Base-by-base conservation (phyloP, 176 grass and related monocot genomes). In the Alloteropsis semialata region DNA sequence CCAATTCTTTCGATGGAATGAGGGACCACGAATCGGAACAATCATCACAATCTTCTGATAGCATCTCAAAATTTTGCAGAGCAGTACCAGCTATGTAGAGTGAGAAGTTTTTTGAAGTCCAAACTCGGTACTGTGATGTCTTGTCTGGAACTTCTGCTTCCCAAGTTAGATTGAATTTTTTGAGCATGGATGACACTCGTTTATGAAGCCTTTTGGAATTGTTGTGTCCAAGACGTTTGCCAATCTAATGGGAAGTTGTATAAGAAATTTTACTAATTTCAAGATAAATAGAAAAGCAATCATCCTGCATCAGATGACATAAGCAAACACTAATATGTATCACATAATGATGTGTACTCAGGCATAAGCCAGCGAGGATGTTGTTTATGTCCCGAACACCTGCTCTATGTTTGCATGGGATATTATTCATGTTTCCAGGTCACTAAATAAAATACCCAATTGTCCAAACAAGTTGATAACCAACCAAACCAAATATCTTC, bases 131-230 rank as follows among this genome's bases (percentile, higher is more conserved):
- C 51, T 87, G 84, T 60, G 90, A 81, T 76, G 92, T 81, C 64
- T 85, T 95, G 55, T 98, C 82, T 72, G 81, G 61, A 85, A 92
- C 88, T 81, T 98, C 96, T 78, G 89, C 82, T 45, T 95, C 84
- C 86, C 86, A 95, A 64, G 66, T 86, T 80, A 98, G 85, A 69
- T 81, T 90, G 66, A 91, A 93, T 64, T 77, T 93, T 74, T 87
- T 56, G 32, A 90, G 88, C 90, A 98, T 90, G 75, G 83, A 74
- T 87, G 67, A 87, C 76, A 98, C 74, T 75, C 90, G 85, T 64
- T 87, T 98, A 72, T 93, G 80, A 76, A 98, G 83, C 85, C 82
- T 93, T 87, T 91, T 93, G 24, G 84, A 82, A 82, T 89, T 92
- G 79, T 91, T 93, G 68, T 87, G 75, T 58, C 92, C 91, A 82